A percentile compares a stretch with the other conserved stretches of the same genome.
Conservation (phyloP, 2,329 filamentous ascomycete genomes). For the Clathrospora elynae region DNA sequence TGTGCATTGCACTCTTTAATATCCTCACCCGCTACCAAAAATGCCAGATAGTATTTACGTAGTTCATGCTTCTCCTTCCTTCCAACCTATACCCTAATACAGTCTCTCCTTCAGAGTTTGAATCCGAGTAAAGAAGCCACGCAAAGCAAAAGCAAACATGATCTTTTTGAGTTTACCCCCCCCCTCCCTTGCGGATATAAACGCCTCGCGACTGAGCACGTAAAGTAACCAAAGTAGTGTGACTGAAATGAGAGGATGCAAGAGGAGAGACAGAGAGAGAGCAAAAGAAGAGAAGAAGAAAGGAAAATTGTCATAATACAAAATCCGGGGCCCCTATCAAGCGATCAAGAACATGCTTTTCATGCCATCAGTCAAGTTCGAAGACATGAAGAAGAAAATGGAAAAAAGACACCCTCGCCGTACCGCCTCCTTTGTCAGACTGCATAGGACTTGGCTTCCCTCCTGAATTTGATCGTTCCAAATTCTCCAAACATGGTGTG, state of each 20-base stretch:
- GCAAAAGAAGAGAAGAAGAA: constrained; percentile 27
- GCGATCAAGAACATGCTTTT: constrained; percentile 34
- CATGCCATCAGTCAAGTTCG: constrained; percentile 32
- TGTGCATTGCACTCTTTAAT: constrained; percentile 19
- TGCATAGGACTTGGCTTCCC: constrained; percentile 35
- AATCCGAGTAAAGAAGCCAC: constrained; percentile 17
- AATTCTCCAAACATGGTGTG: constrained; percentile 9
- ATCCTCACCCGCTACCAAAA: no score
- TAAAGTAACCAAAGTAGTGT: constrained; percentile 27
- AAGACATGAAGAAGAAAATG: constrained; percentile 23
- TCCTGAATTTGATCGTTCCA: constrained; percentile 8
- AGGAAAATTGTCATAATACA: constrained; percentile 44
- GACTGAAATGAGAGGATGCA: constrained; percentile 42
- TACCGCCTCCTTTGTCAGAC: constrained; percentile 22
- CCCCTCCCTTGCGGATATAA: constrained; percentile 34
- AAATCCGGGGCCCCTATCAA: constrained; percentile 30
- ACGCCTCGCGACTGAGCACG: constrained; percentile 32
- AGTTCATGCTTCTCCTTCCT: background rate
- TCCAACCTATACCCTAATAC: constrained; percentile 21
- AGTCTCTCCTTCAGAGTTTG: constrained; percentile 14
- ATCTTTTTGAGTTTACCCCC: constrained; percentile 30
- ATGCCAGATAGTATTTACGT: no score
- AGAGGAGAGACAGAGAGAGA: constrained; percentile 31
- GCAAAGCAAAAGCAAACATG: constrained; percentile 21
- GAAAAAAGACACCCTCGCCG: constrained; percentile 32